These are phyloP conservation scores for Psilocybe sp. DNA, from an alignment of 768 basidiomycete genomes.

Conservation along the genomic window DNA sequence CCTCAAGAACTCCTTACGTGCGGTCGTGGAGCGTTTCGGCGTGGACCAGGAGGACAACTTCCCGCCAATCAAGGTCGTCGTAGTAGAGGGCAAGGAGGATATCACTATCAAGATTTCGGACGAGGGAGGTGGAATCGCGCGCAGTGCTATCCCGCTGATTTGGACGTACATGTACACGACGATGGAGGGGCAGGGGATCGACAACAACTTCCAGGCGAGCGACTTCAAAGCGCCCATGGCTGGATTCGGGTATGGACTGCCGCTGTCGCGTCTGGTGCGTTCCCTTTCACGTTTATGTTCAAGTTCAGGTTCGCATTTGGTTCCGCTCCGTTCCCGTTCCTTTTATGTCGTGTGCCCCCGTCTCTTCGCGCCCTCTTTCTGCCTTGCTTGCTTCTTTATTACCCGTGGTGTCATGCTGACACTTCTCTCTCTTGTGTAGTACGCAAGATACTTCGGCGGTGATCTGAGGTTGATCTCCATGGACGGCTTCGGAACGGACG, in stretches of 20 bases:
- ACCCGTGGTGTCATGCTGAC: neutral
- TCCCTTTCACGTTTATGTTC: slow-evolving; percentile 5
- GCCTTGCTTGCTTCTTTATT: neutral
- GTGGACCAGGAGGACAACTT: slow-evolving; percentile 73
- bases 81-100: slow-evolving; percentile 96
- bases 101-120: slow-evolving; percentile 99
- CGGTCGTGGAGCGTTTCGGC: slow-evolving; percentile 91
- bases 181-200: slow-evolving; percentile 71
- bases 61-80: slow-evolving; percentile 92
- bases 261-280: slow-evolving; percentile 84
- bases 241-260: slow-evolving; percentile 92
- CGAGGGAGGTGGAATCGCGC: slow-evolving; percentile 92
- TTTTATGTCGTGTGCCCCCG: neutral
- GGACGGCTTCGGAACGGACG: slow-evolving; percentile 97
- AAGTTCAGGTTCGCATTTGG: too few relatives aligned
- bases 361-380: slow-evolving; percentile 3
- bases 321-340: neutral
- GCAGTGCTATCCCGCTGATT: slow-evolving; percentile 87
- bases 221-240: slow-evolving; percentile 99
- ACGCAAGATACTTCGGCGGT: slow-evolving; percentile 93
- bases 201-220: slow-evolving; percentile 75
- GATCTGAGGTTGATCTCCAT: slow-evolving; percentile 93
- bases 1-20: slow-evolving; percentile 95
- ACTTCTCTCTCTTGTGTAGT: slow-evolving; percentile 41
- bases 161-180: slow-evolving; percentile 99